Evolutionary conservation across 2,329 filamentous ascomycete species (phyloP).

Genomic region (Metarhizium brunneum): DNA sequence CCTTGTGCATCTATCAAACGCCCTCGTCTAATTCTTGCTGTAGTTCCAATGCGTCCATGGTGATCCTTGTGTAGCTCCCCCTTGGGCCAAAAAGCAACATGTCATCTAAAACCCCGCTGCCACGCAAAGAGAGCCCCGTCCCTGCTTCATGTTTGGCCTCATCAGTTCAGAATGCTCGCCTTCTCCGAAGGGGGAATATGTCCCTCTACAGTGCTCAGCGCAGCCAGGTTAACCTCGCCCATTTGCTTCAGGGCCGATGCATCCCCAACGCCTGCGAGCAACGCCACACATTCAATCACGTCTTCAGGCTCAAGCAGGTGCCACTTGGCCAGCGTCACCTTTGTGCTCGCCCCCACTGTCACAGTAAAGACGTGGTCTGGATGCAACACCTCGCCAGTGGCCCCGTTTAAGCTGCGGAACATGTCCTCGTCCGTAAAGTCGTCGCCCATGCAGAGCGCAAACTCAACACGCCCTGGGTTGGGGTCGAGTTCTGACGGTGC

Average conservation of each 20-base stretch:
- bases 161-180: neutral
- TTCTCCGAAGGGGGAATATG: slow-evolving; percentile 27
- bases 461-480: slow-evolving; percentile 55
- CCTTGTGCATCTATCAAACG: neutral
- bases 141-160: neutral
- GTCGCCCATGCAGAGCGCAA: slow-evolving; percentile 85
- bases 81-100: neutral
- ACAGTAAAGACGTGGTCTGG: slow-evolving; percentile 73
- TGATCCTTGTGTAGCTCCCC: no score
- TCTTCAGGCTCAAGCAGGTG: slow-evolving; percentile 83
- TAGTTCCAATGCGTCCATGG: neutral
- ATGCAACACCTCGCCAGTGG: slow-evolving; percentile 43
- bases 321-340: slow-evolving; percentile 84
- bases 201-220: slow-evolving; percentile 43
- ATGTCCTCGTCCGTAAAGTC: slow-evolving; percentile 97
- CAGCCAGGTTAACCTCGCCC: slow-evolving; percentile 47
- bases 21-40: neutral
- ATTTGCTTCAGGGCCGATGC: slow-evolving; percentile 27
- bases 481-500: slow-evolving; percentile 34
- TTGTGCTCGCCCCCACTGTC: slow-evolving; percentile 84
- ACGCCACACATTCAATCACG: slow-evolving; percentile 61
- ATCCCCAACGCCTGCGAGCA: slow-evolving; percentile 41
- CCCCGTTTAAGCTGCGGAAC: slow-evolving; percentile 70
- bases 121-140: neutral
- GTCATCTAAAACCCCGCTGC: neutral